A percentile compares a stretch with the other conserved stretches of the same genome.
phyloP scores from a whole-genome alignment of 306 rosid genomes.

The Oxytropis ochrocephala region DNA sequence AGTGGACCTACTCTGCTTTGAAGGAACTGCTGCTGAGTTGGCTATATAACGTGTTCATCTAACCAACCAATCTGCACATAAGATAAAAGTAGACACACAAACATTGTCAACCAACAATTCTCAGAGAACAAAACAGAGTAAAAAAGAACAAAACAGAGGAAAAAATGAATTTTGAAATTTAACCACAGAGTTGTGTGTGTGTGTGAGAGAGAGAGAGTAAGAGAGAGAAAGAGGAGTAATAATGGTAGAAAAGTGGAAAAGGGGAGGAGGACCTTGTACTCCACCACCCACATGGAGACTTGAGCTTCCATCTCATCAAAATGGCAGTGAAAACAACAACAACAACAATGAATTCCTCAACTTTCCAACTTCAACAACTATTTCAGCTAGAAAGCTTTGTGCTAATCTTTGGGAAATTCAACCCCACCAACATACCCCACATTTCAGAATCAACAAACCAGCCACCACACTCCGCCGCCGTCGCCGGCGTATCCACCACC shows the following conservation, averaged over 20 bases:
- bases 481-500: conserved; percentile 14
- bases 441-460: conserved; percentile 32
- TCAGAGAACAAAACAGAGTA: not conserved
- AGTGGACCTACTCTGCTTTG: conserved; percentile 4
- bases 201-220: not conserved
- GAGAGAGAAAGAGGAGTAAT: conserved; percentile 17
- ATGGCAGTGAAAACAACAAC: not conserved
- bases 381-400: conserved; percentile 78
- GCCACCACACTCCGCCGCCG: conserved; percentile 32
- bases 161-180: conserved; percentile 21
- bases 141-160: not conserved
- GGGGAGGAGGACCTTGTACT: conserved; percentile 46
- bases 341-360: conserved; percentile 34
- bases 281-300: conserved; percentile 85
- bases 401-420: conserved; percentile 64
- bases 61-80: not conserved
- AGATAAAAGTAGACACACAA: not conserved
- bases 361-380: conserved; percentile 20
- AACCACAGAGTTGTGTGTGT: not conserved
- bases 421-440: conserved; percentile 37
- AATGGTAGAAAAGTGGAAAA: conserved; percentile 52
- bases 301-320: conserved; percentile 27
- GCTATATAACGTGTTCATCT: not conserved
- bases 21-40: conserved; percentile 24
- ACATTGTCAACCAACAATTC: conserved; percentile 7